A percentile compares a stretch with the other conserved stretches of the same genome.
phyloP scores from a whole-genome alignment of 2,329 filamentous ascomycete species.

The Penicillium crustosum region DNA sequence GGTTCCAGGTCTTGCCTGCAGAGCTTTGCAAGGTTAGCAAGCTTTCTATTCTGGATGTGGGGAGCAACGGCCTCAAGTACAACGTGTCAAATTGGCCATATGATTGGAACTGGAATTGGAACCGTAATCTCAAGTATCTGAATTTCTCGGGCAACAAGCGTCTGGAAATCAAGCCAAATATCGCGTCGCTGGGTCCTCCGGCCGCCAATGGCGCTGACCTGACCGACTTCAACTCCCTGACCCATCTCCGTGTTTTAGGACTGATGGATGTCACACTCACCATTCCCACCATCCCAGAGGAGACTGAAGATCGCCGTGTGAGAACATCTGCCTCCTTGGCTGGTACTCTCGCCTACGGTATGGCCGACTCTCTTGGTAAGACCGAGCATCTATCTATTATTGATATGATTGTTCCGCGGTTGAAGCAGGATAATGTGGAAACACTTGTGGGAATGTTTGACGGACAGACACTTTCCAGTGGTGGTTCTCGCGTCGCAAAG shows the following conservation, averaged over 20 bases:
- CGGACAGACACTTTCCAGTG: slow-evolving; percentile 81
- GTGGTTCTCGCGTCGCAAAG: slow-evolving; percentile 93
- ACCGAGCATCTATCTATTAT: slow-evolving; percentile 95
- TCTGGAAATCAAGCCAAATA: slow-evolving; percentile 77
- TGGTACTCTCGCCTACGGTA: slow-evolving; percentile 88
- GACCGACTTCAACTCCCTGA: slow-evolving; percentile 85
- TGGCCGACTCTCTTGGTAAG: slow-evolving; percentile 91
- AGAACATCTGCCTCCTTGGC: slow-evolving; percentile 95
- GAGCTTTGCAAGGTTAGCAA: slow-evolving; percentile 94
- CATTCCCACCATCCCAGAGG: slow-evolving; percentile 87
- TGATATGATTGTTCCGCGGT: slow-evolving; percentile 89
- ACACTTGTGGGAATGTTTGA: slow-evolving; percentile 94
- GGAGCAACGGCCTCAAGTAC: slow-evolving; percentile 94
- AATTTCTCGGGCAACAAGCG: slow-evolving; percentile 97
- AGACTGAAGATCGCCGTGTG: slow-evolving; percentile 91
- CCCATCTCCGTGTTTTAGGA: slow-evolving; percentile 81
- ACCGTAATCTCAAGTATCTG: slow-evolving; percentile 88
- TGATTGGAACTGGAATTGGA: slow-evolving; percentile 99
- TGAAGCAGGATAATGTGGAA: slow-evolving; percentile 86
- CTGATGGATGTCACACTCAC: slow-evolving; percentile 98
- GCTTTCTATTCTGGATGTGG: slow-evolving; percentile 87
- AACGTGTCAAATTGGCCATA: slow-evolving; percentile 99
- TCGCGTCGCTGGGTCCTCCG: slow-evolving; percentile 55
- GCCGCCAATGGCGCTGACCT: slow-evolving; percentile 63
- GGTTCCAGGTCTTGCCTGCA: slow-evolving; percentile 93